Evolutionary conservation across 805 yeast species (phyloP).

Genomic region (Torulaspora quercuum): DNA sequence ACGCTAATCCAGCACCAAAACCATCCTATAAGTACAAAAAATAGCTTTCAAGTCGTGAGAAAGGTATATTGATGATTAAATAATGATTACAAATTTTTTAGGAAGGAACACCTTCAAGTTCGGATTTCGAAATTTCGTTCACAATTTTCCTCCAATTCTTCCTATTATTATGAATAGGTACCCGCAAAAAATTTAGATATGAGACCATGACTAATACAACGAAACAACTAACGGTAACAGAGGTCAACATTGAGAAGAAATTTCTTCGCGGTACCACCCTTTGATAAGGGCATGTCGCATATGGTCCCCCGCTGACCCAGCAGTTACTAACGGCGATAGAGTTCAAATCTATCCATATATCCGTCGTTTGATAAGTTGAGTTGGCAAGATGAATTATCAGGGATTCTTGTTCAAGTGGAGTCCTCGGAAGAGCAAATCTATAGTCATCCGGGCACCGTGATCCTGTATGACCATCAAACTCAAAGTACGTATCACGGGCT

Average conservation of each 20-base stretch:
- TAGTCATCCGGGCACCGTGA: conserved; percentile 39
- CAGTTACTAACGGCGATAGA: conserved; percentile 70
- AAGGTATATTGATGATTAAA: neutral
- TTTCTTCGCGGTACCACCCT: conserved; percentile 50
- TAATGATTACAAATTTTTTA: conserved; percentile 29
- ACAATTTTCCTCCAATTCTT: conserved; percentile 59
- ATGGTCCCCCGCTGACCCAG: conserved; percentile 82
- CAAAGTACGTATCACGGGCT: conserved; percentile 43
- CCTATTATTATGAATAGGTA: conserved; percentile 70
- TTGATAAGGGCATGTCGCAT: conserved; percentile 75
- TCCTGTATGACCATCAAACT: conserved; percentile 26
- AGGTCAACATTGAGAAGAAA: conserved; percentile 61
- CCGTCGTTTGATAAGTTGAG: conserved; percentile 7
- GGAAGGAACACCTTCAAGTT: conserved; percentile 85
- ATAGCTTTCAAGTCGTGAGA: conserved; percentile 2
- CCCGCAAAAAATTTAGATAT: conserved; percentile 51
- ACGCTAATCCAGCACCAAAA: conserved; percentile 39
- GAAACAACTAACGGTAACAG: conserved; percentile 58
- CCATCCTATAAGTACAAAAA: conserved; percentile 22
- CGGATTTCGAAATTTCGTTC: conserved; percentile 55
- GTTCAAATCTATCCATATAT: conserved; percentile 74
- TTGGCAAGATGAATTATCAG: conserved; percentile 19
- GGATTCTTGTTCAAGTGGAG: conserved; percentile 46
- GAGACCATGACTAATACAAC: conserved; percentile 51
- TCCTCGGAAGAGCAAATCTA: conserved; percentile 46